Base-by-base conservation (phyloP, 331 rosid genomes). In the Dryas integrifolia region DNA sequence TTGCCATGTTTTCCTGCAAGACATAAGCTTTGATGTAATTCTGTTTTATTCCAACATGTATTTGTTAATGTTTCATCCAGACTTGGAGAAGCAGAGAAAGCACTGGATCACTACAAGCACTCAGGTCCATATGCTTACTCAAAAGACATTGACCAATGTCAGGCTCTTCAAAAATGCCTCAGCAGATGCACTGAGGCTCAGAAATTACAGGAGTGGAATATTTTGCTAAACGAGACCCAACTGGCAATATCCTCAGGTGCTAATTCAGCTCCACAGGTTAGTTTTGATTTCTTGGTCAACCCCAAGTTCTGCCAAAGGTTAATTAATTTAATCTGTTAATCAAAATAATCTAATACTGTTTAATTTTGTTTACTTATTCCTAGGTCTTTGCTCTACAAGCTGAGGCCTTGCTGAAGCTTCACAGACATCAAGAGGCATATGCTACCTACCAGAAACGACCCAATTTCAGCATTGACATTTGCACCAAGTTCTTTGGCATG, bases 381-480 rank as follows among this genome's bases (percentile, higher is more conserved):
- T 62, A 92, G 96, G 81, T 91, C 71, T 86, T 82, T 80, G 96
- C 96, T 62, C 77, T 88, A 61, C 97, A 89, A 86, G 85, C 89
- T 6, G 98, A 94, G 87, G 97, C 97, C 61, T 83, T 89, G 50
- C 45, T 91, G 85, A 89, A 74, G 72, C 92, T 91, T n/a, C 56
- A 58, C 30, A 89, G 96, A 79, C 88, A 89, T 65, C 80, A 89
- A 65, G 96, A 94, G 76, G 98, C 97, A 43, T 76, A 80, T 83
- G 59, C 65, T 13, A 77, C 80, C 69, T 85, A 83, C 65, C 87
- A 84, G 62, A 84, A 81, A 66, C 83, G 86, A 82, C 92, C 89
- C 6, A 84, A 80, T 80, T 85, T 89, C 57, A 66, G 82, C 64
- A 79, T 72, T 67, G 86, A 83, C 64, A 78, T 81, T 77, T 83